A percentile compares a stretch with the other conserved stretches of the same genome.
Evolutionary conservation across 1,139 yeast genomes (phyloP).

Genomic region (Nakaseomyces delphensis): DNA sequence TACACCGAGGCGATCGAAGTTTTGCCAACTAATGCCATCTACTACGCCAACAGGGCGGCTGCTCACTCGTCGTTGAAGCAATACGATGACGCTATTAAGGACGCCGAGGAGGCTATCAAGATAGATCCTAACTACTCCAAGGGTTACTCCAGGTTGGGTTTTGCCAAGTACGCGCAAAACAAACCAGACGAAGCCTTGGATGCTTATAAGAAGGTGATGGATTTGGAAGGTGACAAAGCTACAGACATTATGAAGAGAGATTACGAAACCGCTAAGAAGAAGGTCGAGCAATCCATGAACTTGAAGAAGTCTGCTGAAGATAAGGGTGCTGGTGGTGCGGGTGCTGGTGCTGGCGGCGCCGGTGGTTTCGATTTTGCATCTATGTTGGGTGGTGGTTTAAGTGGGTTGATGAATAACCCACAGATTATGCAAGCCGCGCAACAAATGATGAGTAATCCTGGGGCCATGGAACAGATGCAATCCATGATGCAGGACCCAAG

Average conservation of each 20-base stretch:
- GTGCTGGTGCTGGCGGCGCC: slow-evolving; percentile 33
- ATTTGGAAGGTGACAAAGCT: slow-evolving; percentile 75
- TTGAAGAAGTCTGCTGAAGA: slow-evolving; percentile 34
- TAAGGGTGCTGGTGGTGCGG: slow-evolving; percentile 12
- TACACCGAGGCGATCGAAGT: slow-evolving; percentile 77
- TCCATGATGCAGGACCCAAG: slow-evolving; percentile 77
- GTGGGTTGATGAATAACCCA: slow-evolving; percentile 81
- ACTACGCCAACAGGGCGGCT: slow-evolving; percentile 92
- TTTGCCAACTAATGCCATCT: slow-evolving; percentile 69
- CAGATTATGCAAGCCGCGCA: slow-evolving; percentile 90
- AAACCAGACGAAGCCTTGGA: slow-evolving; percentile 83
- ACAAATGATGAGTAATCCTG: slow-evolving; percentile 84
- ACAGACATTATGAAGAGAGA: slow-evolving; percentile 91
- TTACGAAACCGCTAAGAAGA: slow-evolving; percentile 82
- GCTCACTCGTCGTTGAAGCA: slow-evolving; percentile 76
- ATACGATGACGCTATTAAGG: slow-evolving; percentile 70
- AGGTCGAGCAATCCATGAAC: slow-evolving; percentile 58
- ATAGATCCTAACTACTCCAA: slow-evolving; percentile 76
- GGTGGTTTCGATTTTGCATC: slow-evolving; percentile 63
- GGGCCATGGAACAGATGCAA: slow-evolving; percentile 59
- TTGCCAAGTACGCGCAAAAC: slow-evolving; percentile 84
- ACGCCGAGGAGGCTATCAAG: slow-evolving; percentile 73
- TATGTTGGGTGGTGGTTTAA: slow-evolving; percentile 56
- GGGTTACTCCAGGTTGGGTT: slow-evolving; percentile 91
- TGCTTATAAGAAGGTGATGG: slow-evolving; percentile 82